A percentile compares a stretch with the other conserved stretches of the same genome.
Evolutionary conservation across 371 early-diverging fungal species (phyloP).

Genomic region (Vittaforma corneae): DNA sequence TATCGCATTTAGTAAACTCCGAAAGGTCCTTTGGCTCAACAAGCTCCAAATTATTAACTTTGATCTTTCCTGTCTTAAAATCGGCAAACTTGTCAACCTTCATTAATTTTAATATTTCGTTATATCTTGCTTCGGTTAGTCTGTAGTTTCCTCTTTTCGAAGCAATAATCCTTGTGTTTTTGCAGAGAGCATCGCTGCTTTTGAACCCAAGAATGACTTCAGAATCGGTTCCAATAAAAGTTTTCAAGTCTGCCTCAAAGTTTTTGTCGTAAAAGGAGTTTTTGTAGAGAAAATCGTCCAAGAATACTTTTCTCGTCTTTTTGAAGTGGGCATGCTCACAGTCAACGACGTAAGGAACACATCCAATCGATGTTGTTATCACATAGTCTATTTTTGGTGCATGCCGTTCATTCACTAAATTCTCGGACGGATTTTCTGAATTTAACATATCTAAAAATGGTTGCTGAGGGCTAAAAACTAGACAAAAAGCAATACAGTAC

Average conservation of each 20-base stretch:
- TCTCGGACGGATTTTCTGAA: too few species aligned
- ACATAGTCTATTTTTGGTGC: too few species aligned
- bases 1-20: conserved; percentile 11
- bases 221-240: background rate
- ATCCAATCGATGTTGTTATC: conserved; percentile 2
- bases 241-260: background rate
- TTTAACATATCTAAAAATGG: too few species aligned
- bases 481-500: too few species aligned
- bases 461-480: too few species aligned
- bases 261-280: background rate
- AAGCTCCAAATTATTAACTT: conserved; percentile 13
- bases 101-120: conserved; percentile 10
- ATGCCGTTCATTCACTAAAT: too few species aligned
- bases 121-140: conserved; percentile 18
- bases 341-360: background rate
- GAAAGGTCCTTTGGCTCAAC: conserved; percentile 18
- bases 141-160: conserved; percentile 36
- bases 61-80: conserved; percentile 21
- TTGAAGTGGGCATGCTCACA: background rate
- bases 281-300: conserved; percentile 19
- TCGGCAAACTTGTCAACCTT: conserved; percentile 22
- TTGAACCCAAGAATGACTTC: background rate
- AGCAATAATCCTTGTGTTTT: conserved; percentile 6
- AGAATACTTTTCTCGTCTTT: background rate
- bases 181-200: background rate